Percentiles rank a stretch among this genome's conserved stretches.
Evolutionary conservation across 2,329 filamentous ascomycete genomes (phyloP).

Genomic region (Colletotrichum karsti): DNA sequence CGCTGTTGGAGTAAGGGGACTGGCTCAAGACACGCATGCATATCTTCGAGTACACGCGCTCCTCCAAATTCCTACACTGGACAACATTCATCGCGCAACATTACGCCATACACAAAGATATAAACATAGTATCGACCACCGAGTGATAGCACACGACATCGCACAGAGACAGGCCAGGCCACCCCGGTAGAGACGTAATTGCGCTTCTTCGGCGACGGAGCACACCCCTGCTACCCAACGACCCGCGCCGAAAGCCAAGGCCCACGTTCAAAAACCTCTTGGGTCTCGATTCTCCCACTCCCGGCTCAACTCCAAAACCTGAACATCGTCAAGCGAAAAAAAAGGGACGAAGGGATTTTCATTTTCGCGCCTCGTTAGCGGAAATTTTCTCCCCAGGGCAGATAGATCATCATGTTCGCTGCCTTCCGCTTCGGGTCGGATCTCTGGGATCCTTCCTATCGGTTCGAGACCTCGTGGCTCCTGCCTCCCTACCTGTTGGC

Average conservation of each 20-base stretch:
- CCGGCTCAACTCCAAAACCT: constrained; percentile 25
- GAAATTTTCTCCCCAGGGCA: neutral
- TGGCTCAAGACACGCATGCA: neutral
- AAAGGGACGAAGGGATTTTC: neutral
- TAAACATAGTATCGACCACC: neutral
- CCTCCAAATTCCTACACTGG: neutral
- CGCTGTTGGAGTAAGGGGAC: neutral
- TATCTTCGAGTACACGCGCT: neutral
- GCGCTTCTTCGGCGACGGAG: constrained; percentile 5
- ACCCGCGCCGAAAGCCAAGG: constrained; percentile 15
- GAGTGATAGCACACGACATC: constrained; percentile 11
- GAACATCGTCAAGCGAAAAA: constrained; percentile 18
- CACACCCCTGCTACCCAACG: constrained; percentile 15
- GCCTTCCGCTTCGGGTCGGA: constrained; percentile 50
- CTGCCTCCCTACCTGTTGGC: constrained; percentile 73
- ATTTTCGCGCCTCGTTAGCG: neutral
- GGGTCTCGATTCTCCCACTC: constrained; percentile 8
- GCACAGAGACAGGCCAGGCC: neutral
- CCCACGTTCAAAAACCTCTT: constrained; percentile 24
- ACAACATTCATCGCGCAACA: neutral
- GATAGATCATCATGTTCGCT: constrained; percentile 25
- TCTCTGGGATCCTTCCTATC: constrained; percentile 65
- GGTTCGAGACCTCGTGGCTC: constrained; percentile 84
- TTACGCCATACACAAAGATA: neutral
- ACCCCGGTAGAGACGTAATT: constrained; percentile 15